Evolutionary conservation across 371 early-diverging fungal species (phyloP).

Genomic region (Mortierella polycephala): DNA sequence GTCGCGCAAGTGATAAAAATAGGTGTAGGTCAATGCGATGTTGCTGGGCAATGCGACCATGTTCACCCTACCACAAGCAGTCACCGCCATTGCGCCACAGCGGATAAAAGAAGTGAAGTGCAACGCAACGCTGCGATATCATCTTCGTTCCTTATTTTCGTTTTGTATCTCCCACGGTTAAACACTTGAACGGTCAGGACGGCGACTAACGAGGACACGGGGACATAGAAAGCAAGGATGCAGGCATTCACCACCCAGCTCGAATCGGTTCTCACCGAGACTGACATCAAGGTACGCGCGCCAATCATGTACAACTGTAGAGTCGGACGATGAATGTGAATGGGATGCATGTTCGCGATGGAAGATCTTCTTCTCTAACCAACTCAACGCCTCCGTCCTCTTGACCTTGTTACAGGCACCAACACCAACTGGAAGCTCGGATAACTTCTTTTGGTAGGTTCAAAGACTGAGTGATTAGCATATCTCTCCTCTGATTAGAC

Average conservation of each 20-base stretch:
- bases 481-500: not conserved
- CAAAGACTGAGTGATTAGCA: not conserved
- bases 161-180: too few relatives aligned
- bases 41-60: too few relatives aligned
- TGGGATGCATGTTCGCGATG: not conserved
- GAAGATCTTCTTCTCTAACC: not conserved
- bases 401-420: constrained; percentile 6
- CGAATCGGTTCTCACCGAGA: constrained; percentile 35
- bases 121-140: too few relatives aligned
- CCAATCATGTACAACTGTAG: not conserved
- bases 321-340: not conserved
- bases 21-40: too few relatives aligned
- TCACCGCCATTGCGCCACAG: too few relatives aligned
- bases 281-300: constrained; percentile 35
- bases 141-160: too few relatives aligned
- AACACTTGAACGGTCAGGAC: too few relatives aligned
- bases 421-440: constrained; percentile 10
- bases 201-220: not conserved
- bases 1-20: too few relatives aligned
- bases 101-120: too few relatives aligned
- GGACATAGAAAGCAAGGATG: constrained; percentile 7
- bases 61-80: too few relatives aligned
- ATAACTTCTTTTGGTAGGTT: constrained; percentile 41
- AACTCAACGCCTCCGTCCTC: not conserved
- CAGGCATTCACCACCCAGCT: constrained; percentile 45